phyloP scores from a whole-genome alignment of 192 early-diverging fungal genomes.

The Gonapodya prolifera region DNA sequence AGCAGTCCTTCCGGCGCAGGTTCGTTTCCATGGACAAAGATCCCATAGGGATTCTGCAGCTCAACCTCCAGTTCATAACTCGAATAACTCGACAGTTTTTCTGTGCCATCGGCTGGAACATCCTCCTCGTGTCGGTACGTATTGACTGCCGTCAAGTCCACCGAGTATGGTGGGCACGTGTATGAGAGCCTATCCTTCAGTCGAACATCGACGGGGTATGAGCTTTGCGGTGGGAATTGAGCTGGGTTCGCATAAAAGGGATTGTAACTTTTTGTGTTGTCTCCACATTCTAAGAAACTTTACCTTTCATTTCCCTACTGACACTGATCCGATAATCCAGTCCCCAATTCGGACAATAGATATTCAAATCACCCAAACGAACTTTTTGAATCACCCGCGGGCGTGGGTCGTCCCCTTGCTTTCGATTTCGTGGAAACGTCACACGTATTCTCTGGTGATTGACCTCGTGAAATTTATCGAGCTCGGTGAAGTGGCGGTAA shows the following conservation, averaged over 20 bases:
- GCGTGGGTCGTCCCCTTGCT: conserved; percentile 19
- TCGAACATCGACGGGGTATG: conserved; percentile 37
- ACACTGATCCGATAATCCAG: conserved; percentile 82
- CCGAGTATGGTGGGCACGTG: conserved; percentile 61
- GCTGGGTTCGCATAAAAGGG: background rate
- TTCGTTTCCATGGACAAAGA: background rate
- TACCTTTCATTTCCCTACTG: conserved; percentile 57
- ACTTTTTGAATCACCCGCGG: conserved; percentile 48
- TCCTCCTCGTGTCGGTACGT: conserved; percentile 16
- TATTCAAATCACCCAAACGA: conserved; percentile 73
- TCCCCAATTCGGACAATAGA: conserved; percentile 62
- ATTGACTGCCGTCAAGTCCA: conserved; percentile 82
- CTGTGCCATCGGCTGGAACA: background rate
- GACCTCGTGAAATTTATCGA: background rate
- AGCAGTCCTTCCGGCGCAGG: background rate
- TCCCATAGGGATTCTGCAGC: background rate
- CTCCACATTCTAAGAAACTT: conserved; percentile 14
- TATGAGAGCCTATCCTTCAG: conserved; percentile 85
- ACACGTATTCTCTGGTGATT: background rate
- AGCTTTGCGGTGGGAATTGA: conserved; percentile 22
- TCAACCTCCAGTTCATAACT: background rate
- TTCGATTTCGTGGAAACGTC: background rate
- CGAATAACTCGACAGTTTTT: no score
- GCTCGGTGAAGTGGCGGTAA: conserved; percentile 3
- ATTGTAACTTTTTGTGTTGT: conserved; percentile 15